A percentile compares a stretch with the other conserved stretches of the same genome.
Evolutionary conservation across 345 rosid species (phyloP).

Genomic region (Salix purpurea): DNA sequence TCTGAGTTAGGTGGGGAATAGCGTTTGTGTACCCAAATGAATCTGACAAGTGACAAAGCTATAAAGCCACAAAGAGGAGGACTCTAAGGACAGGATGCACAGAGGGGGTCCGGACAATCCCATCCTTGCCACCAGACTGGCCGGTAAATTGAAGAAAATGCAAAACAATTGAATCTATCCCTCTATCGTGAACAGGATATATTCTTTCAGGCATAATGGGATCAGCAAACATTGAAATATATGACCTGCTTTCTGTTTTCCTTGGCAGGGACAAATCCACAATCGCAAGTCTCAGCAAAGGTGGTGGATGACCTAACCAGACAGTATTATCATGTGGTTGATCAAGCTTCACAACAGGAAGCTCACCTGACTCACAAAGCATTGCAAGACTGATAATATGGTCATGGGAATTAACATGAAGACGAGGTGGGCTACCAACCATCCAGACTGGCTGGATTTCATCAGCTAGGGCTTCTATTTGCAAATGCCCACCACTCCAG

Average conservation of each 20-base stretch:
- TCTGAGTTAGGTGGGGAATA: too few species aligned
- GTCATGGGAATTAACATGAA: constrained; percentile 56
- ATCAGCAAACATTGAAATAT: constrained; percentile 56
- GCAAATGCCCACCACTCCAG: constrained; percentile 94
- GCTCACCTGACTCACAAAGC: constrained; percentile 72
- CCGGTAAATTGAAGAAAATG: constrained; percentile 93
- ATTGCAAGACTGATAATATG: constrained; percentile 70
- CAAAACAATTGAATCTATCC: constrained; percentile 77
- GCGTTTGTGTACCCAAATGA: constrained; percentile 56
- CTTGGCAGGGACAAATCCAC: constrained; percentile 88
- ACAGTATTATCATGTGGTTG: constrained; percentile 57
- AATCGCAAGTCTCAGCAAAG: constrained; percentile 77
- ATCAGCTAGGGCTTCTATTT: constrained; percentile 91
- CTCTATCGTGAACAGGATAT: constrained; percentile 71
- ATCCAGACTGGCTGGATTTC: constrained; percentile 97
- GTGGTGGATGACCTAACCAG: constrained; percentile 91
- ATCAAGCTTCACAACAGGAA: constrained; percentile 49
- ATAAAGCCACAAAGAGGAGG: constrained; percentile 63
- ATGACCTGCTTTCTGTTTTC: constrained; percentile 39
- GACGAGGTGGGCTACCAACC: constrained; percentile 62
- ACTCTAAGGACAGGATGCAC: constrained; percentile 74
- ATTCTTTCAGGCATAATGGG: constrained; percentile 82
- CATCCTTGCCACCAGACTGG: constrained; percentile 69
- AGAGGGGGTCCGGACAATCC: constrained; percentile 62
- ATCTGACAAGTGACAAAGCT: constrained; percentile 60